Evolutionary conservation across 2,329 filamentous ascomycete genomes (phyloP).

Genomic region (Xylariomycetidae sp.): DNA sequence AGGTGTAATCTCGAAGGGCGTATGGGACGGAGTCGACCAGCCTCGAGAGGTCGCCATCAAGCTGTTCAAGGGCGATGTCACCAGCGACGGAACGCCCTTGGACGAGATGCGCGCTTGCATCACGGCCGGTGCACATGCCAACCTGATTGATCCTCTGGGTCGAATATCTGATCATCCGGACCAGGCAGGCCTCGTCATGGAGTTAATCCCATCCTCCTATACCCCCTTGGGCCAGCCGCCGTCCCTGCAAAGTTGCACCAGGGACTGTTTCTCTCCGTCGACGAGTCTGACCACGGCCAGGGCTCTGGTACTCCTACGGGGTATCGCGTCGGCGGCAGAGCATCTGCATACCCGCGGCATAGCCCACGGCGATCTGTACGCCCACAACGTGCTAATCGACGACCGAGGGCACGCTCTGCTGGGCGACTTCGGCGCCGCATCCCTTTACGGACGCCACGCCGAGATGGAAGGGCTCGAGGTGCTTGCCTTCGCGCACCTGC

Average conservation of each 20-base stretch:
- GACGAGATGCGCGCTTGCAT: slow-evolving; percentile 44
- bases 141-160: slow-evolving; percentile 40
- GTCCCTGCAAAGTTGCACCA: slow-evolving; percentile 38
- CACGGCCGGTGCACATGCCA: slow-evolving; percentile 37
- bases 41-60: slow-evolving; percentile 39
- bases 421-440: slow-evolving; percentile 42
- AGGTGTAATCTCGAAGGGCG: slow-evolving; percentile 37
- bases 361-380: slow-evolving; percentile 41
- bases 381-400: slow-evolving; percentile 40
- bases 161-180: slow-evolving; percentile 35
- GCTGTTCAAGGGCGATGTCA: slow-evolving; percentile 40
- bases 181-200: slow-evolving; percentile 37
- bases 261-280: slow-evolving; percentile 33
- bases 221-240: slow-evolving; percentile 37
- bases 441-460: slow-evolving; percentile 30
- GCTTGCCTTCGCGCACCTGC: slow-evolving; percentile 39
- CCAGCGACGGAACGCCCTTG: slow-evolving; percentile 40
- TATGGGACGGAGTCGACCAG: slow-evolving; percentile 25
- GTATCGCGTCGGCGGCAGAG: slow-evolving; percentile 34
- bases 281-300: slow-evolving; percentile 23
- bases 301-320: slow-evolving; percentile 31
- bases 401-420: slow-evolving; percentile 36
- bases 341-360: slow-evolving; percentile 39
- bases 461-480: slow-evolving; percentile 39
- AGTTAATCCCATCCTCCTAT: slow-evolving; percentile 39